Base-by-base conservation (phyloP, 106 monocot species). In the Hemerocallis citrina region DNA sequence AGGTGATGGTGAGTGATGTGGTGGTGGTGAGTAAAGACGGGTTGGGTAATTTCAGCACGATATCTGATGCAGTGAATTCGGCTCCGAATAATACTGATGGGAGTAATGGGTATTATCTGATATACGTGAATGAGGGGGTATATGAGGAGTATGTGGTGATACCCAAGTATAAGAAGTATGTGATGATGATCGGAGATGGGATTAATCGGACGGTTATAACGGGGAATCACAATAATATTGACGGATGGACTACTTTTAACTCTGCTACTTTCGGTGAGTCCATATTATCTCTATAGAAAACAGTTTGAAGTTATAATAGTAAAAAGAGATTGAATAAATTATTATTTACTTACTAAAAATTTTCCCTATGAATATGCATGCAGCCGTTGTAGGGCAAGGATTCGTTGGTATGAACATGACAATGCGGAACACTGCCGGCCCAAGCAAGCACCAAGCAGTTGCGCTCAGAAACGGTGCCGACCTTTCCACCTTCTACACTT, bases 231-330 rank as follows among this genome's bases (percentile, higher is more conserved):
- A 91, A 69, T 62, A 73, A 68, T 59, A 59, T 83, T 24, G 91
- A 91, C 25, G 91, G 91, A 16, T 85, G 81, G 82, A 91, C 91
- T 36, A 91, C 91, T 5, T 91, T 33, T 32, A 58, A 77, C 4
- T 61, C 75, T 4, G 91, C 91, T 35, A 91, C 91, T 7, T 41
- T 91, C 34, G 85, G 90, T 90, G 20, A 56, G 80, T 58, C 40
- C n/a, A n/a, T n/a, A n/a, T n/a, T n/a, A n/a, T n/a, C n/a, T n/a
- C n/a, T n/a, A n/a, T n/a, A n/a, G n/a, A n/a, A n/a, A n/a, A n/a
- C n/a, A n/a, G n/a, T n/a, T n/a, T n/a, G n/a, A n/a, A n/a, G n/a
- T n/a, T n/a, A n/a, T n/a, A n/a, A n/a, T n/a, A n/a, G n/a, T n/a
- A n/a, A n/a, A n/a, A n/a, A n/a, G n/a, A n/a, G n/a, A n/a, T n/a